phyloP scores from a whole-genome alignment of 2,329 filamentous ascomycete species.

The Colletotrichum costaricense region DNA sequence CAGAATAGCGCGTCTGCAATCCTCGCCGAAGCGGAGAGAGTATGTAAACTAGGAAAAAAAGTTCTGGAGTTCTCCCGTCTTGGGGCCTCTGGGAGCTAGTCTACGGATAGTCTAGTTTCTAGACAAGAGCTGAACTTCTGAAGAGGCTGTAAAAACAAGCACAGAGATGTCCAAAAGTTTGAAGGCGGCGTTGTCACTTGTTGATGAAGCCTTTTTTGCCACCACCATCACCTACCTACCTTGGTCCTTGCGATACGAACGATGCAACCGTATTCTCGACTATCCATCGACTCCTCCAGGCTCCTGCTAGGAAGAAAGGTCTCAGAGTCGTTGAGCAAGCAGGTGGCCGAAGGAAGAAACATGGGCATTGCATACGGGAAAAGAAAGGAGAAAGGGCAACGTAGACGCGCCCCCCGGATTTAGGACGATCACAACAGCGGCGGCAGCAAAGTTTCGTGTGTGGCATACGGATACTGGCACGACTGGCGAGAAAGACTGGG shows the following conservation, averaged over 20 bases:
- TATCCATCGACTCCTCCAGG: too few species aligned
- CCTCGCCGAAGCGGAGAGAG: neutral
- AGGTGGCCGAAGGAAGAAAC: neutral
- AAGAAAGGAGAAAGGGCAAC: neutral
- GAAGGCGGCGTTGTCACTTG: neutral
- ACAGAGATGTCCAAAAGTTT: neutral
- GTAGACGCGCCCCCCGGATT: too few species aligned
- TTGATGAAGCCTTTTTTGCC: neutral
- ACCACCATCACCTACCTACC: neutral
- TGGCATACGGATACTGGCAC: too few species aligned
- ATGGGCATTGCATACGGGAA: neutral
- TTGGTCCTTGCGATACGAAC: neutral
- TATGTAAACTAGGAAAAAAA: neutral
- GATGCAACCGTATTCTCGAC: neutral
- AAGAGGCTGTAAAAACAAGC: neutral
- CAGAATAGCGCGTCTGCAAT: constrained; percentile 21
- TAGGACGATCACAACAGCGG: too few species aligned
- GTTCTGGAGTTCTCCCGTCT: neutral
- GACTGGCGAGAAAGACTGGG: neutral
- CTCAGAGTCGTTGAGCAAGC: neutral
- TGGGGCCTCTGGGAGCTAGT: too few species aligned
- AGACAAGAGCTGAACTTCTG: too few species aligned
- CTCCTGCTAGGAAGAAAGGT: neutral
- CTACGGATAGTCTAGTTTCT: too few species aligned
- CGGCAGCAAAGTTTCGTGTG: too few species aligned